phyloP scores from a whole-genome alignment of 768 basidiomycete species.

The Trametes cubensis region DNA sequence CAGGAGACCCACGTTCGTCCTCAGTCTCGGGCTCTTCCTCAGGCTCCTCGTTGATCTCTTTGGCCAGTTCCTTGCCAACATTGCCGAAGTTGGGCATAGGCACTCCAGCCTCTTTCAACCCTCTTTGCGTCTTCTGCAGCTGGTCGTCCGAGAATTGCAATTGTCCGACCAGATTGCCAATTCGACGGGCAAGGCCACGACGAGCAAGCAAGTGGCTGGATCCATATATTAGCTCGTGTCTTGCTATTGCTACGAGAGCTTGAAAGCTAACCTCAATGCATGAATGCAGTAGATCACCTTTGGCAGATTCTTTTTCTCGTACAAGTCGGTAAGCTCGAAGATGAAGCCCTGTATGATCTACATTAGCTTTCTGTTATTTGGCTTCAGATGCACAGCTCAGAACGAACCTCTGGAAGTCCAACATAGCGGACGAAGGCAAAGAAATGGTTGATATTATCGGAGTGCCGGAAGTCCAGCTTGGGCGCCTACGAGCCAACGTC shows the following conservation, averaged over 20 bases:
- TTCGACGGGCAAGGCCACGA: slow-evolving; percentile 85
- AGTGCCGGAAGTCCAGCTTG: slow-evolving; percentile 91
- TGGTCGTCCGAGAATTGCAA: slow-evolving; percentile 97
- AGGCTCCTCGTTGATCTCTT: slow-evolving; percentile 88
- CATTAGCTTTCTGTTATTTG: not conserved
- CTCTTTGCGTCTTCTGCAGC: slow-evolving; percentile 87
- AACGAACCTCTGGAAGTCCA: slow-evolving; percentile 82
- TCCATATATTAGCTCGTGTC: not conserved
- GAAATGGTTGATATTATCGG: slow-evolving; percentile 97
- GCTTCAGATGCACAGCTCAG: too few species aligned
- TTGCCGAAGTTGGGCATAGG: slow-evolving; percentile 92
- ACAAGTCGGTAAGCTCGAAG: slow-evolving; percentile 96
- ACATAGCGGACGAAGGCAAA: slow-evolving; percentile 85
- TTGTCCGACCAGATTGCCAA: slow-evolving; percentile 91
- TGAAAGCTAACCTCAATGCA: slow-evolving; percentile 78
- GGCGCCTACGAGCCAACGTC: slow-evolving; percentile 58
- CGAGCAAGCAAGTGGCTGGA: slow-evolving; percentile 87
- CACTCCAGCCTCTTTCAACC: slow-evolving; percentile 85
- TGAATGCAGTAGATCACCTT: slow-evolving; percentile 99
- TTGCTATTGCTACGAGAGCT: too few species aligned
- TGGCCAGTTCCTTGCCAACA: slow-evolving; percentile 80
- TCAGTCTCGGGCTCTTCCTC: slow-evolving; percentile 79
- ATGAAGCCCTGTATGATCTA: slow-evolving; percentile 74
- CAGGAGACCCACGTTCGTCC: slow-evolving; percentile 75
- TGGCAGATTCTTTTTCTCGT: slow-evolving; percentile 97